Percentiles rank a stretch among this genome's conserved stretches.
phyloP scores from a whole-genome alignment of 2,329 filamentous ascomycete species.

The Emergomyces pasteurianus region DNA sequence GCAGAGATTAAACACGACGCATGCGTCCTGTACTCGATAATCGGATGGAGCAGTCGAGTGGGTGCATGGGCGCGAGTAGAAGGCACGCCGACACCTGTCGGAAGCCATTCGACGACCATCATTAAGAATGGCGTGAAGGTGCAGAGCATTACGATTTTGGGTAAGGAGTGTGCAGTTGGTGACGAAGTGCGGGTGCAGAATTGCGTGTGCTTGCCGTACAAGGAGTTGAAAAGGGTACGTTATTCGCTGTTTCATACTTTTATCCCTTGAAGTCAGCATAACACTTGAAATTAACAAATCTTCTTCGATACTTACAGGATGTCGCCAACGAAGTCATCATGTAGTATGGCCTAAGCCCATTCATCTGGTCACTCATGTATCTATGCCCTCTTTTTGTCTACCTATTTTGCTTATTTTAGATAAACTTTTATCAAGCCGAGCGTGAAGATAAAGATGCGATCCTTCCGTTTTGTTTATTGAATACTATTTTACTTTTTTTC shows the following conservation, averaged over 20 bases:
- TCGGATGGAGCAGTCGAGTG: slow-evolving; percentile 91
- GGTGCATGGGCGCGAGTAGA: slow-evolving; percentile 98
- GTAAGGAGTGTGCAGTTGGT: slow-evolving; percentile 87
- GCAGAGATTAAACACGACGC: slow-evolving; percentile 94
- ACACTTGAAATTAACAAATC: slow-evolving; percentile 19
- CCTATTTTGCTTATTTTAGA: neutral
- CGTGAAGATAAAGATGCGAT: neutral
- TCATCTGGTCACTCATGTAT: neutral
- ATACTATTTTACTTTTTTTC: neutral
- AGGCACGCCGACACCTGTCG: slow-evolving; percentile 77
- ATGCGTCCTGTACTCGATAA: slow-evolving; percentile 88
- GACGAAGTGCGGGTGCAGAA: slow-evolving; percentile 96
- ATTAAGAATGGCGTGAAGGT: slow-evolving; percentile 98
- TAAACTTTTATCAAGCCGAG: neutral
- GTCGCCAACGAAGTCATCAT: slow-evolving; percentile 63
- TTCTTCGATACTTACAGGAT: slow-evolving; percentile 17
- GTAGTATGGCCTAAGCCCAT: slow-evolving; percentile 39
- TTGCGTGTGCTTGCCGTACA: slow-evolving; percentile 93
- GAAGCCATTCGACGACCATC: slow-evolving; percentile 84
- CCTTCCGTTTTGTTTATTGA: neutral
- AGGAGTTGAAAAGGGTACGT: slow-evolving; percentile 90
- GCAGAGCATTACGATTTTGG: slow-evolving; percentile 92
- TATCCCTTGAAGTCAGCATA: neutral
- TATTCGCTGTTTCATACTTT: neutral
- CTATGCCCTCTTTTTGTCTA: neutral